phyloP scores from a whole-genome alignment of 2,329 filamentous ascomycete species.

The Pseudogymnoascus verrucosus region DNA sequence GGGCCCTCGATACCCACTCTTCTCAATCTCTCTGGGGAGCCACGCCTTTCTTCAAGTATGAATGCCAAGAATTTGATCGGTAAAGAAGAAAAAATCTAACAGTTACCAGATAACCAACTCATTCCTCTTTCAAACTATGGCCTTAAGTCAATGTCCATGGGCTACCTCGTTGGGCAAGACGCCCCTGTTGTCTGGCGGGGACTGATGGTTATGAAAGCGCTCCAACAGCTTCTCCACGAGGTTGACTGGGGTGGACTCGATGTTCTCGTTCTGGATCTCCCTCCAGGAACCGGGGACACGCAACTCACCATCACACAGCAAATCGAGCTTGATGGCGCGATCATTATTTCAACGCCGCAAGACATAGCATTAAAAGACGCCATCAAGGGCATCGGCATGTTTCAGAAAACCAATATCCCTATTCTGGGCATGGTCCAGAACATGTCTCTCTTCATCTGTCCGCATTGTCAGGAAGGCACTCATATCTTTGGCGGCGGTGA shows the following conservation, averaged over 20 bases:
- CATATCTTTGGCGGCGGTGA: constrained; percentile 57
- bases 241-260: constrained; percentile 91
- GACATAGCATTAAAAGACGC: constrained; percentile 89
- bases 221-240: constrained; percentile 90
- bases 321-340: constrained; percentile 73
- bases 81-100: constrained; percentile 20
- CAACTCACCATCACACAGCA: constrained; percentile 97
- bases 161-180: constrained; percentile 73
- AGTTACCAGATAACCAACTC: constrained; percentile 60
- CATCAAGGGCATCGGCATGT: constrained; percentile 86
- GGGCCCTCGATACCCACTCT: constrained; percentile 90
- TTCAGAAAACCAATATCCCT: constrained; percentile 73
- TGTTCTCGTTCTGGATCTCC: constrained; percentile 80
- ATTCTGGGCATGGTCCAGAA: constrained; percentile 86
- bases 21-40: constrained; percentile 72
- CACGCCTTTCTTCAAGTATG: constrained; percentile 64
- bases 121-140: constrained; percentile 90
- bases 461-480: constrained; percentile 65
- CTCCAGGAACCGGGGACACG: constrained; percentile 90
- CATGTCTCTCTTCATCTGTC: constrained; percentile 79
- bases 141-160: constrained; percentile 98
- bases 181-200: constrained; percentile 91
- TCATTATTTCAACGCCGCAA: constrained; percentile 91
- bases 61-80: constrained; percentile 15
- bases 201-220: constrained; percentile 93